Base-by-base conservation (phyloP, 345 rosid genomes). In the Odontarrhena argentea region DNA sequence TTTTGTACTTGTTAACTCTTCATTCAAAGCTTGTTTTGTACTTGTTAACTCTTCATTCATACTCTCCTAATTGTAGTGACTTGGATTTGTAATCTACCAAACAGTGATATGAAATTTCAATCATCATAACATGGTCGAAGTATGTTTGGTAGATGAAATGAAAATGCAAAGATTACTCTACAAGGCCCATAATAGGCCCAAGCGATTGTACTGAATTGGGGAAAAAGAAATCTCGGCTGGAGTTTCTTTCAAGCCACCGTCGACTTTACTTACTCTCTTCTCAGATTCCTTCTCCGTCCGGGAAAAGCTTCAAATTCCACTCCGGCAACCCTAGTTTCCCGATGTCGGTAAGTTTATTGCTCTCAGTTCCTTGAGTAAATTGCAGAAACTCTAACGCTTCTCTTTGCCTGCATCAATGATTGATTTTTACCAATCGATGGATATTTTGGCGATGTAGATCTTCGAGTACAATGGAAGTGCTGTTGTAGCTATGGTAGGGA, bases 381-480 rank as follows among this genome's bases (percentile, higher is more conserved):
- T 2, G 34, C 42, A 1, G 8, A 63, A 65, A 44, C 57, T 64
- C 65, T 43, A 52, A 15, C 74, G 45, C 55, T 28, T 9, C 1
- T 49, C 1, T 14, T 2, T 44, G 26, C 2, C 0, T 3, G 44
- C 10, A 40, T 47, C 22, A 50, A 14, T 24, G 63, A 13, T 10
- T 59, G 41, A 66, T 44, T 48, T 54, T 54, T 30, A 38, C 41
- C 57, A 6, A 48, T 5, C 46, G 62, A 47, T 51, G 51, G 43
- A 1, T 34, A 12, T 3, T 38, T 2, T 57, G 69, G 44, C 18
- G 73, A 4, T 77, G 76, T 78, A 94, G 99, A 88, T 91, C 87
- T 85, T 85, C 62, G 99, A 94, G 76, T 94, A 94, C 81, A 94
- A 94, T 82, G 99, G 99, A 55, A 94, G 99, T 61, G 97, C 97